Percentiles rank a stretch among this genome's conserved stretches.
phyloP scores from a whole-genome alignment of 1,284 basidiomycete genomes.

The Puccinia novopanici region DNA sequence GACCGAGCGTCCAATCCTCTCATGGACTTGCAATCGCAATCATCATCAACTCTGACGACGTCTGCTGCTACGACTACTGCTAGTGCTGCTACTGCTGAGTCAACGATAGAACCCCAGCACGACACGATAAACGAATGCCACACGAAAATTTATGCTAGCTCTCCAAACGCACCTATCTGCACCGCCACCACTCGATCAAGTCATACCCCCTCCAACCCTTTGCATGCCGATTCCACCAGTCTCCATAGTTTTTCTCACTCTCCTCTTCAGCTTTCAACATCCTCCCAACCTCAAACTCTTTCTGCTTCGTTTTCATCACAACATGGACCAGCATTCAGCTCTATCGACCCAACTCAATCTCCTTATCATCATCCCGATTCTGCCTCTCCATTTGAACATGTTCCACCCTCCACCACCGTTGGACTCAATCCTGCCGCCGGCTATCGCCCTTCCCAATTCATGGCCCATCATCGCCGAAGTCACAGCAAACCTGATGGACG shows the following conservation, averaged over 20 bases:
- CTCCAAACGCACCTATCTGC: not conserved
- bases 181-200: not conserved
- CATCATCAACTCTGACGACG: slow-evolving; percentile 21
- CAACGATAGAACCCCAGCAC: slow-evolving; percentile 6
- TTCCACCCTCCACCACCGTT: not conserved
- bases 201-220: not conserved
- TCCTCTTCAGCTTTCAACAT: not conserved
- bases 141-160: slow-evolving; percentile 8
- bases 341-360: not conserved
- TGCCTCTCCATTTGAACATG: not conserved
- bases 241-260: slow-evolving; percentile 1
- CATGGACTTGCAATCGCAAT: slow-evolving; percentile 2
- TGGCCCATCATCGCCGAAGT: slow-evolving; percentile 44
- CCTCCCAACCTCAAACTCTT: slow-evolving; percentile 9
- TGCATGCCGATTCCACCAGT: not conserved
- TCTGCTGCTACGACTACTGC: too few species aligned
- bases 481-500: slow-evolving; percentile 46
- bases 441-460: slow-evolving; percentile 19
- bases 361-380: slow-evolving; percentile 14
- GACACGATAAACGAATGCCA: slow-evolving; percentile 23
- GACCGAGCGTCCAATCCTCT: not conserved
- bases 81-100: slow-evolving; percentile 8
- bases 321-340: not conserved
- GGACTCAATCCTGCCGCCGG: not conserved
- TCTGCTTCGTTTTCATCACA: slow-evolving; percentile 21